Evolutionary conservation across 2,329 filamentous ascomycete species (phyloP).

Genomic region (Aureobasidium uvarum): DNA sequence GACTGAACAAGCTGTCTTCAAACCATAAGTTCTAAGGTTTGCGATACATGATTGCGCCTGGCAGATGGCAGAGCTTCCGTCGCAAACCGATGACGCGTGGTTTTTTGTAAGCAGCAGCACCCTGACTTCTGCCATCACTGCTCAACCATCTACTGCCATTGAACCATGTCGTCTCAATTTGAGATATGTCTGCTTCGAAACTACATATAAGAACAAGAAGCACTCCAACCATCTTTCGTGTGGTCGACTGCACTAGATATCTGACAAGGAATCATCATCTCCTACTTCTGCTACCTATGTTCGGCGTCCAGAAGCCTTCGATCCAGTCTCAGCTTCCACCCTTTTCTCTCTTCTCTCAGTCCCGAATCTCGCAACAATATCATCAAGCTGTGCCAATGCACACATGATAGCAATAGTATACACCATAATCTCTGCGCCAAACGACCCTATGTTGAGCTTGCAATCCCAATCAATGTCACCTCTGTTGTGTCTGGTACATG

Average conservation of each 20-base stretch:
- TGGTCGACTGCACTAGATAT: not conserved
- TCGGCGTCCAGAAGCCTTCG: not conserved
- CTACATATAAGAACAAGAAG: not conserved
- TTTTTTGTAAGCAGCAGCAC: not conserved
- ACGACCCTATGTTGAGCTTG: not conserved
- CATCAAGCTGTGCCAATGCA: not conserved
- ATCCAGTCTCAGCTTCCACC: not conserved
- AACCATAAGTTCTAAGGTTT: not conserved
- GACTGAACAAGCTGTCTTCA: not conserved
- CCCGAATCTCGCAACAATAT: not conserved
- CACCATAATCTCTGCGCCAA: not conserved
- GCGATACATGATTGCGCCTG: not conserved
- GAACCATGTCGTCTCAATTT: not conserved
- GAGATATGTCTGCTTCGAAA: not conserved
- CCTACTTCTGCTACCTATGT: no score
- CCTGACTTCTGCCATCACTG: not conserved
- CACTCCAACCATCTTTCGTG: not conserved
- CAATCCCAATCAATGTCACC: not conserved
- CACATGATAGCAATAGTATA: not conserved
- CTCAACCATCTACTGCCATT: not conserved
- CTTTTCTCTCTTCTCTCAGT: not conserved
- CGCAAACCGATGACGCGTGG: not conserved
- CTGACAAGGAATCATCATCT: no score
- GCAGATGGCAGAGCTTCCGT: not conserved
- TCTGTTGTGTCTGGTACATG: not conserved